Base-by-base conservation (phyloP, 306 rosid species). In the Vigna angularis region DNA sequence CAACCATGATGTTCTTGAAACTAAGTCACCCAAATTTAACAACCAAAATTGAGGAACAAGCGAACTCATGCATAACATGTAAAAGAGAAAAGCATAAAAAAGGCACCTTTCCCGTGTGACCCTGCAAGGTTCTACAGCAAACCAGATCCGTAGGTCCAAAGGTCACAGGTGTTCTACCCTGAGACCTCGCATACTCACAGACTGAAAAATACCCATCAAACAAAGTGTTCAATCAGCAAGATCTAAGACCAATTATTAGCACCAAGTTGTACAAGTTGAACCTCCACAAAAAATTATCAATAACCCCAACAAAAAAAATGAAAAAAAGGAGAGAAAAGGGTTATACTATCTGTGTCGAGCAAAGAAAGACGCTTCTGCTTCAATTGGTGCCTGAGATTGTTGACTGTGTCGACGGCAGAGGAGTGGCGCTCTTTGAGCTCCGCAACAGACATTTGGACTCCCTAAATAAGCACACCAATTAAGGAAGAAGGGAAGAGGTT, bases 111-210 rank as follows among this genome's bases (percentile, higher is more conserved):
- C 94, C 91, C 0, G 96, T 81, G 72, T 91, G 98, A 26, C 98
- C 98, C 82, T 88, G 97, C 83, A 93, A 79, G 4, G 97, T 93
- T 83, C 97, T 85, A 75, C 96, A 91, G 89, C 98, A 93, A 36
- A 93, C 94, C 44, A 93, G 90, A 89, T 93, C 98, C 80, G 93
- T 86, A 1, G 94, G 91, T 79, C 94, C 98, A 56, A 89, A 93
- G 64, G 74, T 86, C 52, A 89, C 86, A 34, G 91, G 85, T 52
- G 84, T 80, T 87, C 74, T 84, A 72, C 91, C 96, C 80, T 86
- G 91, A 67, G 91, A 84, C 89, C 81, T 88, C 11, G 89, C 87
- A 67, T 85, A 89, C 4, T 79, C 91, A 53, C 91, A 84, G 58
- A 93, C 97, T 91, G 83, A 63, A 83, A 66, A 81, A 51, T 12